phyloP scores from a whole-genome alignment of 2,329 filamentous ascomycete genomes.

The Cercospora nicotianae region DNA sequence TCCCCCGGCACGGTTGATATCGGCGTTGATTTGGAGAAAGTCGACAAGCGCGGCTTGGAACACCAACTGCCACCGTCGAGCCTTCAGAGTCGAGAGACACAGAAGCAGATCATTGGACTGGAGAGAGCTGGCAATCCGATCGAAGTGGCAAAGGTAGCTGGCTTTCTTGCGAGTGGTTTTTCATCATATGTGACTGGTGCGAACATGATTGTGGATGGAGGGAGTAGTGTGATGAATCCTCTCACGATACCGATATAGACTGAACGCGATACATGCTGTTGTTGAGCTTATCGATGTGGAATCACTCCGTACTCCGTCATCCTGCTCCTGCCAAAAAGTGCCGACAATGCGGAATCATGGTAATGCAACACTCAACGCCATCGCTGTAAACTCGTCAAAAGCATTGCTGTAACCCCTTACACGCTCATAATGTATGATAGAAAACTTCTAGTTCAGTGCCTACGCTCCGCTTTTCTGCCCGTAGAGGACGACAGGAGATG shows the following conservation, averaged over 20 bases:
- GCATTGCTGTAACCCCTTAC: not conserved
- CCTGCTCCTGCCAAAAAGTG: not conserved
- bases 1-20: slow-evolving; percentile 51
- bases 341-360: not conserved
- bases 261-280: not conserved
- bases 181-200: slow-evolving; percentile 63
- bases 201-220: slow-evolving; percentile 64
- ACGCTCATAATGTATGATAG: not conserved
- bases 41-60: slow-evolving; percentile 53
- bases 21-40: slow-evolving; percentile 49
- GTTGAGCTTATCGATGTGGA: not conserved
- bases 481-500: not conserved
- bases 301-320: not conserved
- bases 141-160: slow-evolving; percentile 61
- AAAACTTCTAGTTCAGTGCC: not conserved
- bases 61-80: slow-evolving; percentile 58
- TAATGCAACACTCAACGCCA: not conserved
- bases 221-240: slow-evolving; percentile 46
- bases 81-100: slow-evolving; percentile 53
- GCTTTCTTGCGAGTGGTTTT: slow-evolving; percentile 64
- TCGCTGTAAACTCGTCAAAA: not conserved
- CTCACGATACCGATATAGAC: slow-evolving; percentile 34
- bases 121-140: slow-evolving; percentile 59
- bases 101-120: slow-evolving; percentile 56
- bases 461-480: not conserved